Conservation (phyloP, 768 basidiomycete genomes). For the Auricularia heimuer region DNA sequence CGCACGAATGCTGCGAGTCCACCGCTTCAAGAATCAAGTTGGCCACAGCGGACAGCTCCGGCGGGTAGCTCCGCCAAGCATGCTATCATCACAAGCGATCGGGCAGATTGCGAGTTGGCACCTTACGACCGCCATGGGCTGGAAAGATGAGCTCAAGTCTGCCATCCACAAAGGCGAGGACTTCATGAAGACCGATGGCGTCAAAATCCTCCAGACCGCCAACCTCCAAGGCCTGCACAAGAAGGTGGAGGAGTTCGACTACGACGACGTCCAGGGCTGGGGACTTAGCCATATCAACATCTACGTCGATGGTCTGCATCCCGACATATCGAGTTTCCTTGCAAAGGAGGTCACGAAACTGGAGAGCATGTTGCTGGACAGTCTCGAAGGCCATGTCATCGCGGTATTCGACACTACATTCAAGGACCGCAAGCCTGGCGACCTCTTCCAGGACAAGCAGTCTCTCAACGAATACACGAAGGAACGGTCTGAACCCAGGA, state of each 20-base stretch:
- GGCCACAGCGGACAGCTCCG: too few relatives aligned
- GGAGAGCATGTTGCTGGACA: not conserved
- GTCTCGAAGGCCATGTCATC: not conserved
- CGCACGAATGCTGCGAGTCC: too few relatives aligned
- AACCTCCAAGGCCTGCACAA: not conserved
- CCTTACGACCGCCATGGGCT: not conserved
- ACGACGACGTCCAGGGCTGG: not conserved
- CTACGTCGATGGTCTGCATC: not conserved
- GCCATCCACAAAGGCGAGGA: not conserved
- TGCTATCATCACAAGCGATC: constrained; percentile 5
- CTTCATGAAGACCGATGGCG: not conserved
- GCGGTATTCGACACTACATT: not conserved
- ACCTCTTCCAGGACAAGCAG: not conserved
- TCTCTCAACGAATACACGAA: not conserved
- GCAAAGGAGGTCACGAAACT: not conserved
- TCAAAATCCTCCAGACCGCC: not conserved
- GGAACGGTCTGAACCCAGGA: not conserved
- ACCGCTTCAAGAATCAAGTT: too few relatives aligned
- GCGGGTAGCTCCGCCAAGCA: constrained; percentile 1
- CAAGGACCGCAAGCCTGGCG: not conserved
- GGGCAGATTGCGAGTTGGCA: not conserved
- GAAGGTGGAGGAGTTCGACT: not conserved
- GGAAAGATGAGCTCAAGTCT: not conserved
- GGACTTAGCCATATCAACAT: not conserved
- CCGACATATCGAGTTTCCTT: not conserved